Evolutionary conservation across 768 basidiomycete species (phyloP), one percentile per base, ranked within the genome.

Genomic region (Leccinum truebloodii): DNA sequence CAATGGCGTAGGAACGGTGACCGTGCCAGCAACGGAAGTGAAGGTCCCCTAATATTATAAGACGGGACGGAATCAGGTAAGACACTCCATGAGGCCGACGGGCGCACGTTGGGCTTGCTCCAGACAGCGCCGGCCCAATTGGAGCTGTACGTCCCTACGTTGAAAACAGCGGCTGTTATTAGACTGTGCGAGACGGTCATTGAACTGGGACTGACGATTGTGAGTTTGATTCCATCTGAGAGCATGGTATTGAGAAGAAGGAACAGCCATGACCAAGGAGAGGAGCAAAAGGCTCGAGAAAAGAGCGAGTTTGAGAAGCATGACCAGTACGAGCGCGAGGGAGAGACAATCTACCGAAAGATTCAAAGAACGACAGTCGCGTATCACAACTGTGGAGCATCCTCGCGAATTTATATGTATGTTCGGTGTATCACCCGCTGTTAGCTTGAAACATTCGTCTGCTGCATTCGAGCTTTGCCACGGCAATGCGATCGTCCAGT

Each of bases 31-130:
- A 6, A 65, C 26, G 2, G 6, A 18, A 12, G 14, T 48, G 41
- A 66, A 66, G 7, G 55, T 52, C 39, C 52, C 53, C 63, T 65
- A 20, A 22, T 3, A 4, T 20, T n/a, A 57, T 9, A 10, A 50
- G 22, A 34, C 8, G 4, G 7, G 7, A 30, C 52, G 30, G 41
- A 8, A 34, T 44, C 24, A 35, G 22, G 10, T 9, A 41, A 28
- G 32, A 46, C 41, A 61, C 24, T 32, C 6, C 3, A 9, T 16
- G 22, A 26, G 35, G 49, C 30, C 16, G 34, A 48, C 6, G n/a
- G 9, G 52, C 64, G 18, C 13, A 65, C 63, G 3, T 16, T 6
- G 24, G 13, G 8, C 20, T 28, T 6, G 3, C 0, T 6, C 30
- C 12, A 49, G 34, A 26, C 9, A 51, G 37, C 59, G 20, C 62